Evolutionary conservation across 768 basidiomycete genomes (phyloP).

Genomic region (Suillus tomentosus): DNA sequence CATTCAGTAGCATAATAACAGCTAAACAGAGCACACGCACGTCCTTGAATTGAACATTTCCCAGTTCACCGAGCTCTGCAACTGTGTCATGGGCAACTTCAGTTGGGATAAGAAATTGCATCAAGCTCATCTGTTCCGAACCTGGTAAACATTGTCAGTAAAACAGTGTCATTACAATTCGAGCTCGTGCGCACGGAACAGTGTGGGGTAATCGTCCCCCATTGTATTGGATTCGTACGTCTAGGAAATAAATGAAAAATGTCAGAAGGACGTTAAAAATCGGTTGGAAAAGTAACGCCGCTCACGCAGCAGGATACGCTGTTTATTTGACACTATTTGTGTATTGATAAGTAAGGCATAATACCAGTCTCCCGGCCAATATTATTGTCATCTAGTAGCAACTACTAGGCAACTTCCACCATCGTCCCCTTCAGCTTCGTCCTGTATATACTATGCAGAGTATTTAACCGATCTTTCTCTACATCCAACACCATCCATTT

Average conservation of each 20-base stretch:
- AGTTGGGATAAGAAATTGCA: constrained; percentile 94
- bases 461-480: constrained; percentile 36
- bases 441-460: constrained; percentile 4
- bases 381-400: neutral
- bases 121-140: constrained; percentile 97
- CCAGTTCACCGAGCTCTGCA: constrained; percentile 91
- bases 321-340: neutral
- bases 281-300: neutral
- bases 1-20: constrained; percentile 12
- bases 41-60: constrained; percentile 97
- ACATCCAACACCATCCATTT: neutral
- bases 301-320: neutral
- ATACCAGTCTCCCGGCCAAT: no score
- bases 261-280: neutral
- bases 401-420: neutral
- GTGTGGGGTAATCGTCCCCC: constrained; percentile 80
- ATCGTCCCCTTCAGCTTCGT: neutral
- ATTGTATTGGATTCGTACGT: constrained; percentile 36
- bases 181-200: constrained; percentile 62
- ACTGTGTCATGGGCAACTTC: constrained; percentile 98
- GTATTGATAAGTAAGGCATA: neutral
- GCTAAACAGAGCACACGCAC: constrained; percentile 47
- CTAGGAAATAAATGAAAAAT: neutral
- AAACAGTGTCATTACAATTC: neutral
- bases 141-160: constrained; percentile 47